Base-by-base conservation (phyloP, 805 yeast species). In the Starmerella davenportii region DNA sequence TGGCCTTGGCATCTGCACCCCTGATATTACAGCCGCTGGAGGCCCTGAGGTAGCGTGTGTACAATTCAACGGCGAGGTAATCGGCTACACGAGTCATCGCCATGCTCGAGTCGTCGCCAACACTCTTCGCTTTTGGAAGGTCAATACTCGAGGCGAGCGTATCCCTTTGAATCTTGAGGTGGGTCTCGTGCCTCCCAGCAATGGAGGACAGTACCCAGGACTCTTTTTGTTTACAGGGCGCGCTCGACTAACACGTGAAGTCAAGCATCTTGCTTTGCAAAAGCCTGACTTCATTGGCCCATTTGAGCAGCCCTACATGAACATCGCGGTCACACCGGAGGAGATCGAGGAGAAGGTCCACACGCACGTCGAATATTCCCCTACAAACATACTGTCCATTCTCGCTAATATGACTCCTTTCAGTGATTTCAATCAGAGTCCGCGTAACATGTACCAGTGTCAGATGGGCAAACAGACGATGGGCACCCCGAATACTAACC, bases 391-490 rank as follows among this genome's bases (percentile, higher is more conserved):
- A 37, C 65, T 90, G 50, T 84, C 95, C 18, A 87, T 90, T 49
- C 68, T 90, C 59, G 98, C 96, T 47, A 90, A 90, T 62, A 69
- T 90, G 66, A 90, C 98, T 1, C 98, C 98, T 49, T 90, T 82
- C 59, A 85, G 96, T 1, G 98, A 90, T 60, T 90, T 90, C 66
- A 90, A 90, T 62, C 98, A 90, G 66, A 85, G 95, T 21, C 98
- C 98, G 54, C 79, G 98, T 74, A 90, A 90, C 60, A 90, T 90
- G 96, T 90, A 90, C 60, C 98, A 90, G 66, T 90, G 98, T 64
- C 98, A 90, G 69, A 90, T 90, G 98, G 96, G 95, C 73, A 90
- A 90, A 65, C 98, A 90, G 66, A 87, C 98, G 17, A 90, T 90
- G 98, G 98, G 98, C 62, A 90, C 98, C 4, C 98, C 98, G 7